Evolutionary conservation across 805 yeast genomes (phyloP).

Genomic region (Spathaspora arborariae): DNA sequence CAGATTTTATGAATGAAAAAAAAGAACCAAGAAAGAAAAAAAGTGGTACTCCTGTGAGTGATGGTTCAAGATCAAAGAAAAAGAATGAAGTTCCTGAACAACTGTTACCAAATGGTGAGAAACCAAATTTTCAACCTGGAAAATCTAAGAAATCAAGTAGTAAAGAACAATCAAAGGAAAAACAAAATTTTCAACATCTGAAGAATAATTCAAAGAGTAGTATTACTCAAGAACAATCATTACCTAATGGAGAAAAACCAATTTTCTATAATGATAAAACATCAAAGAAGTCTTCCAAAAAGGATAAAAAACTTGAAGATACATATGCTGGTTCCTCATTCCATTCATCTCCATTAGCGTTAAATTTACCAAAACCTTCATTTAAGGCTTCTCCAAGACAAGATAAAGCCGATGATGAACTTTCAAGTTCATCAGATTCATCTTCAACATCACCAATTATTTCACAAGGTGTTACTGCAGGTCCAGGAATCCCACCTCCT

Average conservation of each 20-base stretch:
- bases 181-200: conserved; percentile 5
- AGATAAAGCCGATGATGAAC: conserved; percentile 4
- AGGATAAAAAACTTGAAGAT: conserved; percentile 17
- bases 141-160: not conserved
- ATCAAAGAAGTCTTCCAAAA: conserved; percentile 7
- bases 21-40: conserved; percentile 7
- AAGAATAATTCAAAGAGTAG: conserved; percentile 3
- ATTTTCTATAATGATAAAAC: conserved; percentile 11
- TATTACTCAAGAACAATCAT: conserved; percentile 9
- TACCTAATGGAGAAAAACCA: conserved; percentile 29
- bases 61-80: not conserved
- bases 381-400: conserved; percentile 31
- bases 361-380: conserved; percentile 53
- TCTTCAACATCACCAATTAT: conserved; percentile 2
- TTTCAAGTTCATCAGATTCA: conserved; percentile 10
- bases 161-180: not conserved
- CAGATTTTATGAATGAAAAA: conserved; percentile 18
- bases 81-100: not conserved
- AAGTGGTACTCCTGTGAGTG: not conserved
- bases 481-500: conserved; percentile 2
- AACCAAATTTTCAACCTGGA: not conserved
- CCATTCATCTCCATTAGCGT: conserved; percentile 53
- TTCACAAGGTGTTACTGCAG: not conserved
- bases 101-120: conserved; percentile 3
- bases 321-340: conserved; percentile 56